Evolutionary conservation across 2,329 filamentous ascomycete species (phyloP), one percentile per base, ranked within the genome.

Genomic region (Xylaria digitata): DNA sequence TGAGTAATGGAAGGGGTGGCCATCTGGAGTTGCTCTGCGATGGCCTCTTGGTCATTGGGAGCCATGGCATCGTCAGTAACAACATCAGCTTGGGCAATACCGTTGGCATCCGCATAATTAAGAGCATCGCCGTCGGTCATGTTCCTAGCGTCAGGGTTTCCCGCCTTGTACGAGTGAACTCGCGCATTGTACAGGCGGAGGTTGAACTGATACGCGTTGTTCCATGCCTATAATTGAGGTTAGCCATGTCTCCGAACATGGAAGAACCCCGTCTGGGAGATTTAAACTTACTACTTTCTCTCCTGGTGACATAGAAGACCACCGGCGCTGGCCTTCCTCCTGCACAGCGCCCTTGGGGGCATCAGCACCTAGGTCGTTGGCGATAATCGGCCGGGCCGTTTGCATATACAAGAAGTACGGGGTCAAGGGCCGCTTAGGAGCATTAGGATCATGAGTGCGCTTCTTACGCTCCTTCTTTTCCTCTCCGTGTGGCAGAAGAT

Each of bases 401-500:
- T 96, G 92, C 85, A 97, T 93, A 84, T 94, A 98, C 68, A 97
- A 84, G 84, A 98, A 97, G 84, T 96, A 97, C 2, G 95, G 94
- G 6, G 95, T 98, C 76, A 97, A 81, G 8, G 95, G 94, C 57
- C 94, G 90, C 87, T 97, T 98, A 67, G 95, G 95, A 6, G 94
- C 94, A 79, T 97, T 97, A 73, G 94, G 94, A 79, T 98, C 95
- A 76, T 92, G 90, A 48, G 89, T 89, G 68, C 90, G 88, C 85
- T 94, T 94, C 86, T 96, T 95, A 80, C 92, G 90, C 86, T 96
- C 94, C 86, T 94, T 94, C 86, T 93, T 92, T 79, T 89, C 88
- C 75, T 89, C 87, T 9, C 83, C 86, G 1, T 80, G 82, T 26
- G 85, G 84, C 13, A 79, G 80, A 21, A 82, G 77, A 58, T 81